Base-by-base conservation (phyloP, 306 rosid species). In the Cucurbita ficifolia region DNA sequence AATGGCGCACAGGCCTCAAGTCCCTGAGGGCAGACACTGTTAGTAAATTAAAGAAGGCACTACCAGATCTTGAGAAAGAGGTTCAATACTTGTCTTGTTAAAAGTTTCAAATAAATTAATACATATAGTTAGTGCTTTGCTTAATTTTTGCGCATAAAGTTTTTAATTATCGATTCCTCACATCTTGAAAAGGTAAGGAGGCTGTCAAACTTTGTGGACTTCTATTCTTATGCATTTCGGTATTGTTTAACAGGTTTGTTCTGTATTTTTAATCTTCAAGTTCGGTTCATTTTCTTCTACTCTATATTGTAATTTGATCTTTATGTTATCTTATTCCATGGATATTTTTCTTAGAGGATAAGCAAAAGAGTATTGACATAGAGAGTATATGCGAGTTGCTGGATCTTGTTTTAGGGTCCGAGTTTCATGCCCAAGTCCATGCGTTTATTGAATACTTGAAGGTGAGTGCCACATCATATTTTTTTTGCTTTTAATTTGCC, bases 361-460 rank as follows among this genome's bases (percentile, higher is more conserved):
- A 95, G 79, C 99, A 95, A 85, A 95, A 95, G 83, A 91, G 99
- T 87, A 89, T 95, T 74, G 99, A 95, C 79, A 84, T 91, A 79
- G 99, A 95, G 83, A 95, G 99, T 84, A 87, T 95, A 60, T 95
- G 99, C 53, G 83, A 86, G 79, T 82, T 95, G 78, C 86, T 95
- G 82, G 78, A 83, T 79, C 92, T 95, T 83, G 96, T 95, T 79
- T 75, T 95, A 80, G 91, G 92, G 54, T 88, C 92, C 55, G 84
- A 88, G 49, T 89, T 85, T 82, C 87, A 82, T 1, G 72, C 77
- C 46, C 99, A 95, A 85, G 97, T 95, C 70, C 77, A 82, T 83
- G 81, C 43, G 19, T 95, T 89, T 78, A 76, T 86, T 83, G 96
- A 95, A 77, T 91, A 95, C 79, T 80, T 95, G 75, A 95, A 95